A percentile compares a stretch with the other conserved stretches of the same genome.
Conservation (phyloP, 2,329 filamentous ascomycete species). For the Pseudogymnoascus sp. region DNA sequence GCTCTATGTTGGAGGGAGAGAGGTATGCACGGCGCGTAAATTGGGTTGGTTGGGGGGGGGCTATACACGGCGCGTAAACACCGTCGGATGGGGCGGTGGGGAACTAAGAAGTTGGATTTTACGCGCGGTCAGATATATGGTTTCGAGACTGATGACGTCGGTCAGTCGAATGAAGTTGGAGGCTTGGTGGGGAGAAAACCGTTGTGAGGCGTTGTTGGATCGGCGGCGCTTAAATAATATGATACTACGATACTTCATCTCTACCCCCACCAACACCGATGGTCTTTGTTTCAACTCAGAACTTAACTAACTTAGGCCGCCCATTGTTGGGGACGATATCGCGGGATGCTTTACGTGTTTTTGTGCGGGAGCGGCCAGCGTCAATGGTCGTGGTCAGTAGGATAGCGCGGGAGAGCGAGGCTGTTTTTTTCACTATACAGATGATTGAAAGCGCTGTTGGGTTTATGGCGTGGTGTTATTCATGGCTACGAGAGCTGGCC, state of each 20-base stretch:
- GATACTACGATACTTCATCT: neutral
- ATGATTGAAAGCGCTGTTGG: neutral
- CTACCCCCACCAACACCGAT: neutral
- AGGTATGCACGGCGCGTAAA: neutral
- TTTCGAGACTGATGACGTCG: neutral
- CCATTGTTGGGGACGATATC: neutral
- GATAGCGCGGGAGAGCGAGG: neutral
- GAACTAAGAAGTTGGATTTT: neutral
- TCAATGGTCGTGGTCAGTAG: neutral
- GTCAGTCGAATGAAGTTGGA: neutral
- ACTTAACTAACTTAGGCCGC: neutral
- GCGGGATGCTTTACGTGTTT: neutral
- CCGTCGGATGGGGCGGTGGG: neutral
- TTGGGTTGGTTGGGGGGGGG: neutral
- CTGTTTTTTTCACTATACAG: neutral
- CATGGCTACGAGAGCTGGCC: neutral
- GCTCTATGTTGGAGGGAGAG: neutral
- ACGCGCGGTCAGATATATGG: neutral
- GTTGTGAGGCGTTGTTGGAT: neutral
- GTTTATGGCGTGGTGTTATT: neutral
- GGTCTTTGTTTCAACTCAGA: neutral
- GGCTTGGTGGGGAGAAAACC: neutral
- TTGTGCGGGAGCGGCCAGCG: neutral
- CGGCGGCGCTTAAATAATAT: neutral
- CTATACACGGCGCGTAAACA: neutral